phyloP scores from a whole-genome alignment of 2,329 filamentous ascomycete genomes.

The Nannizziopsis arthrosporioides region DNA sequence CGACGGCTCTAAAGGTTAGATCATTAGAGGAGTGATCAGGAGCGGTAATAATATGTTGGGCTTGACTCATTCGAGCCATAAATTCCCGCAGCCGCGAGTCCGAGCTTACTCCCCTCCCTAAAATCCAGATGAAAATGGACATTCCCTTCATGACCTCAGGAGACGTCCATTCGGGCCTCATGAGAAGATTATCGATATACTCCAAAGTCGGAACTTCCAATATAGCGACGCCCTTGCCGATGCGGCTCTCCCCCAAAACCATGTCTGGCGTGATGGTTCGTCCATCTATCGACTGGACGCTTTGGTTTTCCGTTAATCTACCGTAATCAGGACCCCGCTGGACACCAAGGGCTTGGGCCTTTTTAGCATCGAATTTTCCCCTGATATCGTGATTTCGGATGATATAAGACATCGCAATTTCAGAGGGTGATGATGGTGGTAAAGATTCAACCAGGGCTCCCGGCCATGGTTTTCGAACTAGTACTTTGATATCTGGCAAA shows the following conservation, averaged over 20 bases:
- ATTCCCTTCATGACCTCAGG: constrained; percentile 55
- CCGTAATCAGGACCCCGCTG: constrained; percentile 47
- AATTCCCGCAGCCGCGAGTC: constrained; percentile 57
- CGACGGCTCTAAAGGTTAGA: constrained; percentile 56
- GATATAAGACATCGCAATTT: constrained; percentile 72
- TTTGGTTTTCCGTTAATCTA: constrained; percentile 51
- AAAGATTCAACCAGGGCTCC: constrained; percentile 52
- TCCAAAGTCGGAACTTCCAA: constrained; percentile 62
- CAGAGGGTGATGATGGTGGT: constrained; percentile 55
- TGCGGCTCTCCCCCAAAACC: constrained; percentile 58
- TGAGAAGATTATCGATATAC: constrained; percentile 59
- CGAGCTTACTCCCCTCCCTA: constrained; percentile 55
- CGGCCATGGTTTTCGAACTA: constrained; percentile 69
- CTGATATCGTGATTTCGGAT: constrained; percentile 63
- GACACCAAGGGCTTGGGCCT: constrained; percentile 56
- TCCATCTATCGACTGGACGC: constrained; percentile 53
- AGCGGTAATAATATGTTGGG: constrained; percentile 69
- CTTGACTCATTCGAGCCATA: constrained; percentile 48
- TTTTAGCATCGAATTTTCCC: constrained; percentile 63
- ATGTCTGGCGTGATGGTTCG: constrained; percentile 68
- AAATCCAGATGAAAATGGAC: constrained; percentile 64
- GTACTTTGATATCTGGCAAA: constrained; percentile 56
- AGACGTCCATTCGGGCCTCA: constrained; percentile 60
- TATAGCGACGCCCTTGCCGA: constrained; percentile 64
- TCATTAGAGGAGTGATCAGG: constrained; percentile 64